A percentile compares a stretch with the other conserved stretches of the same genome.
Evolutionary conservation across 2,329 filamentous ascomycete species (phyloP).

Genomic region (Aspergillus luchuensis): DNA sequence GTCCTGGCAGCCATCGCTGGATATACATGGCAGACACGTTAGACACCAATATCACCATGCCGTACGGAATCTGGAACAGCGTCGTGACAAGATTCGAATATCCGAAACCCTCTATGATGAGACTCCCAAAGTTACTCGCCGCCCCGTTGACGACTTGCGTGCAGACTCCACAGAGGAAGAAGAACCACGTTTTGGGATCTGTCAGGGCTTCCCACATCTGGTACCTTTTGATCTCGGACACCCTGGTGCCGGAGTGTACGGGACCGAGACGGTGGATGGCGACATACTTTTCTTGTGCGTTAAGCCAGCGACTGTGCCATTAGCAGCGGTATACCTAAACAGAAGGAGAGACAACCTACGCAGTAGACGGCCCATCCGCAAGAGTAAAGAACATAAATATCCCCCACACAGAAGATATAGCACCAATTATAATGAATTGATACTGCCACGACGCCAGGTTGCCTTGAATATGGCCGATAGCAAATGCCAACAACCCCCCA

Average conservation of each 20-base stretch:
- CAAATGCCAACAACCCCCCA: slow-evolving; percentile 20
- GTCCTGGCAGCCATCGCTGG: neutral
- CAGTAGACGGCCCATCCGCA: slow-evolving; percentile 19
- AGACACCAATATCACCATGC: neutral
- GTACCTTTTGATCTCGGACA: slow-evolving; percentile 8
- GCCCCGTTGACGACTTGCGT: slow-evolving; percentile 2
- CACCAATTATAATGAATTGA: slow-evolving; percentile 24
- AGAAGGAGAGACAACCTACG: slow-evolving; percentile 15
- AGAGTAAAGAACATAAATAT: slow-evolving; percentile 19
- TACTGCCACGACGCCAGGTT: slow-evolving; percentile 20
- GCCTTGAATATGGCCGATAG: slow-evolving; percentile 19
- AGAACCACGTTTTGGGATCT: slow-evolving; percentile 31
- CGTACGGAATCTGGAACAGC: slow-evolving; percentile 2
- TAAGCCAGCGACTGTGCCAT: slow-evolving; percentile 11
- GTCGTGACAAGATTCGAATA: neutral
- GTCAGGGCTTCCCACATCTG: slow-evolving; percentile 36
- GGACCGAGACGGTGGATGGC: slow-evolving; percentile 12
- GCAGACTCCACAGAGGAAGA: neutral
- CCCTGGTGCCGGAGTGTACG: no score
- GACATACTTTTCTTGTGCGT: neutral
- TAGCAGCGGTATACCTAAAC: neutral
- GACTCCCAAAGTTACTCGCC: slow-evolving; percentile 1
- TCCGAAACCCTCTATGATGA: slow-evolving; percentile 8
- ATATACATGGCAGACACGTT: neutral
- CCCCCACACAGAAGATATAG: slow-evolving; percentile 18